phyloP scores from a whole-genome alignment of 805 yeast genomes.

The Candida patagonica region DNA sequence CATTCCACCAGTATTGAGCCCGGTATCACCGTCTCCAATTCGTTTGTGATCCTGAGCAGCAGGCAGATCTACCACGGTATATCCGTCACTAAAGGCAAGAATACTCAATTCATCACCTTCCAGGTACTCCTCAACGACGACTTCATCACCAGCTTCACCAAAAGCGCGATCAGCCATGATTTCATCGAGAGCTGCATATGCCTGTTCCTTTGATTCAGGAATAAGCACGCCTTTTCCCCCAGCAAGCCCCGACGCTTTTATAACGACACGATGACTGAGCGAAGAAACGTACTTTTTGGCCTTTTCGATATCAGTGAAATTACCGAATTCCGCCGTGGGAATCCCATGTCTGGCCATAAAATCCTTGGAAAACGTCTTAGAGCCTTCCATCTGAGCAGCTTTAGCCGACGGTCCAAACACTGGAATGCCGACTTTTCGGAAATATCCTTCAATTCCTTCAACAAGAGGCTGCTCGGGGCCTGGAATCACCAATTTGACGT shows the following conservation, averaged over 20 bases:
- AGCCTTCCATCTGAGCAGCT: slow-evolving; percentile 95
- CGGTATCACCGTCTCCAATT: slow-evolving; percentile 85
- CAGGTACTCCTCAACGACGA: slow-evolving; percentile 89
- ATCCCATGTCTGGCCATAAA: slow-evolving; percentile 88
- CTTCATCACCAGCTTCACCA: slow-evolving; percentile 90
- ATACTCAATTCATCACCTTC: slow-evolving; percentile 97
- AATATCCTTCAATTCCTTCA: slow-evolving; percentile 73
- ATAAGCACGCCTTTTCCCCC: slow-evolving; percentile 98
- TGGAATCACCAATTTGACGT: slow-evolving; percentile 72
- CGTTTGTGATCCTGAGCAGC: slow-evolving; percentile 99
- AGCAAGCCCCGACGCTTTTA: slow-evolving; percentile 96
- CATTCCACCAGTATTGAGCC: slow-evolving; percentile 98
- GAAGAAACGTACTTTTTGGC: slow-evolving; percentile 64
- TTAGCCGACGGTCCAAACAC: slow-evolving; percentile 91
- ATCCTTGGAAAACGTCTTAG: slow-evolving; percentile 87
- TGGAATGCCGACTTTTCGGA: slow-evolving; percentile 79
- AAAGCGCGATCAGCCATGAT: slow-evolving; percentile 86
- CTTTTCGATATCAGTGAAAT: slow-evolving; percentile 64
- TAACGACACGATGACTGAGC: slow-evolving; percentile 68
- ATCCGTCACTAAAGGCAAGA: slow-evolving; percentile 88
- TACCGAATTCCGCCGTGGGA: slow-evolving; percentile 88
- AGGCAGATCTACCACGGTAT: slow-evolving; percentile 81
- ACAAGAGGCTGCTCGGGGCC: slow-evolving; percentile 99
- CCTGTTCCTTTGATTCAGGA: slow-evolving; percentile 78
- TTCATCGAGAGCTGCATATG: slow-evolving; percentile 69